phyloP scores from a whole-genome alignment of 1,284 basidiomycete genomes.

The Cryptococcus sp. region DNA sequence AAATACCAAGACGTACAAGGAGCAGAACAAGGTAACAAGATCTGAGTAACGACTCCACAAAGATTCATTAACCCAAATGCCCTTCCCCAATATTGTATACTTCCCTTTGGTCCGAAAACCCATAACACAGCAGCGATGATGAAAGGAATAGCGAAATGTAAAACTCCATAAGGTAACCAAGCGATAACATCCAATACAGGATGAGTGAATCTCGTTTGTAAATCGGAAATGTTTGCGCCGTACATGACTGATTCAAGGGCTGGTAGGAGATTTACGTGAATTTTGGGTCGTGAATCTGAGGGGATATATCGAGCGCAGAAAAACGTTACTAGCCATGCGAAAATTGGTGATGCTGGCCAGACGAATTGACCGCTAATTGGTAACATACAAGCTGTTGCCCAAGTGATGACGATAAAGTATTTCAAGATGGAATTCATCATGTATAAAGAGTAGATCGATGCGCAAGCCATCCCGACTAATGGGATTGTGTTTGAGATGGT shows the following conservation, averaged over 20 bases:
- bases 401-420: conserved; percentile 72
- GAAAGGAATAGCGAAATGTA: conserved; percentile 82
- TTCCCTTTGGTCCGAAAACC: conserved; percentile 72
- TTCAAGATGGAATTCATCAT: conserved; percentile 73
- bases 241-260: conserved; percentile 92
- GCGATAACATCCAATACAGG: conserved; percentile 87
- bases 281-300: conserved; percentile 64
- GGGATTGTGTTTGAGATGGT: conserved; percentile 57
- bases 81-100: conserved; percentile 78
- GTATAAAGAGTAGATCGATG: conserved; percentile 68
- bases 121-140: conserved; percentile 72
- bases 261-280: conserved; percentile 88
- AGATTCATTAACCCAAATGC: conserved; percentile 94
- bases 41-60: conserved; percentile 80
- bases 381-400: conserved; percentile 64
- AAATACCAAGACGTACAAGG: conserved; percentile 59
- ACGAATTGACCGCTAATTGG: conserved; percentile 92
- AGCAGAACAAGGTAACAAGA: conserved; percentile 85
- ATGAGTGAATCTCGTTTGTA: conserved; percentile 89
- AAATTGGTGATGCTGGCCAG: conserved; percentile 79
- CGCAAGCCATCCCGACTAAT: conserved; percentile 57
- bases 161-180: conserved; percentile 93
- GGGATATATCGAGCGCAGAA: conserved; percentile 86
- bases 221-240: conserved; percentile 94
- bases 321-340: conserved; percentile 78